phyloP scores from a whole-genome alignment of 2,329 filamentous ascomycete species.

The Cryphonectria parasitica region DNA sequence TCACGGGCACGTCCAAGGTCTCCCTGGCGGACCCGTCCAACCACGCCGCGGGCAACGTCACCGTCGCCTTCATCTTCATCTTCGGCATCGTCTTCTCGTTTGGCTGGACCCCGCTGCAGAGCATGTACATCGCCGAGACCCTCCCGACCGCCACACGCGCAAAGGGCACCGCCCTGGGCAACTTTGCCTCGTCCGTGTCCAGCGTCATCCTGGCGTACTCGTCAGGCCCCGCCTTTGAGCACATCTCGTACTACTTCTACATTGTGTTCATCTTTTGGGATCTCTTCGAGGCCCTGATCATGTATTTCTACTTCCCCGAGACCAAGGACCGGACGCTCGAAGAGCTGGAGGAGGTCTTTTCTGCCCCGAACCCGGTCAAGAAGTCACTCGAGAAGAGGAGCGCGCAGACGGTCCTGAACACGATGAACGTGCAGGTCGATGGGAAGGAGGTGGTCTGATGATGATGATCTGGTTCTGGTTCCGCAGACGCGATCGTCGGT shows the following conservation, averaged over 20 bases:
- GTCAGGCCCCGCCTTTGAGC: slow-evolving; percentile 47
- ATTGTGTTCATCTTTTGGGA: slow-evolving; percentile 52
- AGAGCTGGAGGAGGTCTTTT: slow-evolving; percentile 57
- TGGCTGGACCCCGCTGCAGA: slow-evolving; percentile 55
- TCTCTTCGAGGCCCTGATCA: slow-evolving; percentile 45
- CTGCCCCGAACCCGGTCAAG: slow-evolving; percentile 50
- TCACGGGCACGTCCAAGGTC: slow-evolving; percentile 53
- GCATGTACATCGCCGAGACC: slow-evolving; percentile 54
- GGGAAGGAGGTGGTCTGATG: slow-evolving; percentile 33
- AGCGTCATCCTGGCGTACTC: slow-evolving; percentile 49
- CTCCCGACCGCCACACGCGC: slow-evolving; percentile 49
- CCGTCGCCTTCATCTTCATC: slow-evolving; percentile 56
- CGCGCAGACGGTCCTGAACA: slow-evolving; percentile 49
- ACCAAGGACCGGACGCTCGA: slow-evolving; percentile 56
- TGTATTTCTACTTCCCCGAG: slow-evolving; percentile 56
- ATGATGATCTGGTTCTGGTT: too few relatives aligned
- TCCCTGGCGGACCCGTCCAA: slow-evolving; percentile 43
- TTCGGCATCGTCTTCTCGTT: slow-evolving; percentile 57
- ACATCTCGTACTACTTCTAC: slow-evolving; percentile 51
- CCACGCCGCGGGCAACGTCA: slow-evolving; percentile 45
- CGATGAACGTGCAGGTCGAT: slow-evolving; percentile 38
- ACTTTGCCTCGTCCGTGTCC: slow-evolving; percentile 44
- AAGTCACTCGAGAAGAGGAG: slow-evolving; percentile 48
- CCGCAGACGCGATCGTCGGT: not conserved
- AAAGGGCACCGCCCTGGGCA: slow-evolving; percentile 49